Evolutionary conservation across 441 rosid genomes (phyloP).

Genomic region (Populus hybrid): DNA sequence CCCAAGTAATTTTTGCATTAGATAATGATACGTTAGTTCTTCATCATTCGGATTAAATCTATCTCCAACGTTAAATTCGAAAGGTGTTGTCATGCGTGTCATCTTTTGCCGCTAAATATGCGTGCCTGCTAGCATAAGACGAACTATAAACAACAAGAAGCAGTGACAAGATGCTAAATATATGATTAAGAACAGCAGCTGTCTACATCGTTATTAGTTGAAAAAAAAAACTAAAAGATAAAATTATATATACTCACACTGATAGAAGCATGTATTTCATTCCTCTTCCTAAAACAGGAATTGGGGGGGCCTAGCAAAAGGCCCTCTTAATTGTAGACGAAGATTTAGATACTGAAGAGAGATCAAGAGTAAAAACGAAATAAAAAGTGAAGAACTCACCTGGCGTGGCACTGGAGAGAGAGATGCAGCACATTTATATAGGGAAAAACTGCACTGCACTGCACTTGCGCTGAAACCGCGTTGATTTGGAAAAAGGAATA

Average conservation of each 20-base stretch:
- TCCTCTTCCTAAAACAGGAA: neutral
- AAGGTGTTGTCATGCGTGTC: too few species aligned
- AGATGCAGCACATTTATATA: neutral
- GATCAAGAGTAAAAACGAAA: neutral
- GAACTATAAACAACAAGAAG: neutral
- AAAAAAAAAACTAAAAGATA: neutral
- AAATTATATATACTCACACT: neutral
- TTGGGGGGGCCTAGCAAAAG: neutral
- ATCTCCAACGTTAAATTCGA: too few species aligned
- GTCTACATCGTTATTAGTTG: neutral
- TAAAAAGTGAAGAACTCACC: neutral
- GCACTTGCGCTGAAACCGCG: neutral
- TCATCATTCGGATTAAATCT: too few species aligned
- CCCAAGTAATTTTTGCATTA: too few species aligned
- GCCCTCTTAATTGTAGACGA: neutral
- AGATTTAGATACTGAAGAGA: neutral
- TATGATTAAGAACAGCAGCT: neutral
- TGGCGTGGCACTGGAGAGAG: neutral
- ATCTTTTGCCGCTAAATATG: too few species aligned
- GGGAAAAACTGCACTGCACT: neutral
- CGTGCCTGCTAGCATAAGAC: neutral
- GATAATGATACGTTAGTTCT: too few species aligned
- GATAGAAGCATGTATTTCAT: neutral
- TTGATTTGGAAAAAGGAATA: neutral
- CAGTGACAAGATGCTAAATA: too few species aligned